Percentiles rank a stretch among this genome's conserved stretches.
Evolutionary conservation across 2,329 filamentous ascomycete species (phyloP).

Genomic region (Colletotrichum sp.): DNA sequence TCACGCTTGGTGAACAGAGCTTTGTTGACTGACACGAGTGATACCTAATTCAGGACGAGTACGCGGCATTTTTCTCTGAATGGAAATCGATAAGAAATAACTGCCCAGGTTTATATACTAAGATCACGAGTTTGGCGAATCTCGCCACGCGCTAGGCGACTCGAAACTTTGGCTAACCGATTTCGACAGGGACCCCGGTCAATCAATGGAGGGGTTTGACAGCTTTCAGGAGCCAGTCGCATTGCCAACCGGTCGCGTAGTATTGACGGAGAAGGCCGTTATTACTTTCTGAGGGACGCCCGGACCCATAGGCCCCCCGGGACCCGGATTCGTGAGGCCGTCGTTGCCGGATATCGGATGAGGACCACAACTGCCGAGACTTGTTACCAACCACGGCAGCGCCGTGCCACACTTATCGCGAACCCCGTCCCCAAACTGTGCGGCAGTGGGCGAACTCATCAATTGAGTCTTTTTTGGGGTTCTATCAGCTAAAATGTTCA

Average conservation of each 20-base stretch:
- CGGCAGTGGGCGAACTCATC: background rate
- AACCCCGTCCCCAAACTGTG: background rate
- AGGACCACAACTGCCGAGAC: conserved; percentile 1
- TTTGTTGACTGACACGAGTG: background rate
- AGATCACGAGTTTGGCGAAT: background rate
- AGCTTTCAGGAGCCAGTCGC: conserved; percentile 2
- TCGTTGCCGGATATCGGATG: background rate
- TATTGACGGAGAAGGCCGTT: background rate
- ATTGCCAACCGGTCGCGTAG: background rate
- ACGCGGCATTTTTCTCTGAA: background rate
- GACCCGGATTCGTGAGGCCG: background rate
- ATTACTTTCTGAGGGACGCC: background rate
- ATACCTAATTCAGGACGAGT: background rate
- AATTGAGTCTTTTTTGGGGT: background rate
- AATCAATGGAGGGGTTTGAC: background rate
- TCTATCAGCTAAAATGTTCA: background rate
- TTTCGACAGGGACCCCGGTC: background rate
- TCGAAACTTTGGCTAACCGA: background rate
- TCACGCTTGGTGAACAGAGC: background rate
- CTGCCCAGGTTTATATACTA: background rate
- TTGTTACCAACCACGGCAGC: background rate
- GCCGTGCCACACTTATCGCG: background rate
- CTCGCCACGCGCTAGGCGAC: background rate
- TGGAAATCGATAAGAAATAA: background rate
- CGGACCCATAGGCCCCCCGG: conserved; percentile 2